Base-by-base conservation (phyloP, 2,329 filamentous ascomycete species). In the Exophiala mesophila region DNA sequence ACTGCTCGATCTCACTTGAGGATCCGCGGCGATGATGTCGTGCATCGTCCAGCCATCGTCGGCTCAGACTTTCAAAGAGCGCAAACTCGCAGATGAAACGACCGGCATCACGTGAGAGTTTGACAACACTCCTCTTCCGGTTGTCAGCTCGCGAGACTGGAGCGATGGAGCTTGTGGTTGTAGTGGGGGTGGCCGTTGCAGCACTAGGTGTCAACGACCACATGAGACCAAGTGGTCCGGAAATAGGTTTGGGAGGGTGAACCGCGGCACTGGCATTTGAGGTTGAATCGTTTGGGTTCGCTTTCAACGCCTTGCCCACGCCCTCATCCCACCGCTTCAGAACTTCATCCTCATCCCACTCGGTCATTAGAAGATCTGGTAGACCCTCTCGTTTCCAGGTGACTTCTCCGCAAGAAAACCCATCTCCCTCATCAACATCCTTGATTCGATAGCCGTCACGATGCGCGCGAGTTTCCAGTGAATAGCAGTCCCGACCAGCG, bases 1-100 rank as follows among this genome's bases (percentile, higher is more conserved):
- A 26, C 23, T 12, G 6, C 7, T 26, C 23, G 12, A 12, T 6
- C 6, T 12, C 23, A 7, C 7, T 26, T 26, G 23, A 26, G 12
- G 23, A 6, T 12, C 12, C 23, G 6, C 23, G 7, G 16, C 9
- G 8, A 5, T 34, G 17, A 15, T 20, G 19, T 12, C 24, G 30
- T 20, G 28, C 20, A 16, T 38, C 45, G 12, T 53, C 50, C 28
- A 49, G 3, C 45, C 50, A 49, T 26, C 47, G 18, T 6, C 41
- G 33, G 33, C 47, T 50, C 41, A 56, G 32, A 37, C 54, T 56
- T 73, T 73, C 41, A 63, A 80, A 88, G 62, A 83, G 86, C 53
- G 84, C 87, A 57, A 85, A 89, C 59, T 89, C 85, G 63, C 85
- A 89, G 12, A 88, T 69, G 60, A 83, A 89, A 15, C 74, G 74